These are phyloP conservation scores for Arxiozyma bovina DNA, from an alignment of 1,139 yeast species.

Conservation along the genomic window DNA sequence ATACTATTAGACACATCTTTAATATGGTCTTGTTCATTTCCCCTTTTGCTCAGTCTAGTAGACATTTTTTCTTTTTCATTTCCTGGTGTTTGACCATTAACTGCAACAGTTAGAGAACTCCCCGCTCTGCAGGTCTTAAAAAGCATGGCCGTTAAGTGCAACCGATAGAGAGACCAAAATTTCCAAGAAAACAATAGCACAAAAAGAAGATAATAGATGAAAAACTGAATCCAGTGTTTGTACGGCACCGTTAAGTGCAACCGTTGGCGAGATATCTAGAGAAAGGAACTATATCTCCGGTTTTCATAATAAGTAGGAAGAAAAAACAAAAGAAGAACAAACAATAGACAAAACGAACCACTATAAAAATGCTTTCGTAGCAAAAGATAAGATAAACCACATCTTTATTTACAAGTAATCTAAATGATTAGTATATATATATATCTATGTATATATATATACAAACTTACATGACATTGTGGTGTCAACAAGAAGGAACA, in stretches of 20 bases:
- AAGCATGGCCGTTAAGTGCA: neutral
- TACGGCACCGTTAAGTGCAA: slow-evolving; percentile 9
- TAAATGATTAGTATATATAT: too few relatives aligned
- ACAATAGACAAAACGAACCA: neutral
- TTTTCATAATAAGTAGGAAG: neutral
- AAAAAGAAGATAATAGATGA: too few relatives aligned
- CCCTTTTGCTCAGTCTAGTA: neutral
- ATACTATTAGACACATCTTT: too few relatives aligned
- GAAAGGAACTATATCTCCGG: neutral
- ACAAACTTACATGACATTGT: too few relatives aligned
- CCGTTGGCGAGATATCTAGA: slow-evolving; percentile 6
- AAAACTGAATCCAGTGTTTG: neutral
- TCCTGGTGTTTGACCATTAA: neutral
- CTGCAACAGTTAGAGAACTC: neutral
- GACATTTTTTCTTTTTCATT: neutral
- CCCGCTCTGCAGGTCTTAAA: neutral
- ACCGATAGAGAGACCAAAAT: neutral
- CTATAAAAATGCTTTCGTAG: neutral
- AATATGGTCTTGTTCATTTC: neutral
- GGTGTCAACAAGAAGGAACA: too few relatives aligned
- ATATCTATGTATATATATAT: too few relatives aligned
- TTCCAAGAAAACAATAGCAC: neutral
- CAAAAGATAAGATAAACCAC: too few relatives aligned
- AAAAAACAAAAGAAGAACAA: neutral
- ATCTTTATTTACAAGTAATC: too few relatives aligned